Base-by-base conservation (phyloP, 2,329 filamentous ascomycete genomes). In the Calonectria crousiana region DNA sequence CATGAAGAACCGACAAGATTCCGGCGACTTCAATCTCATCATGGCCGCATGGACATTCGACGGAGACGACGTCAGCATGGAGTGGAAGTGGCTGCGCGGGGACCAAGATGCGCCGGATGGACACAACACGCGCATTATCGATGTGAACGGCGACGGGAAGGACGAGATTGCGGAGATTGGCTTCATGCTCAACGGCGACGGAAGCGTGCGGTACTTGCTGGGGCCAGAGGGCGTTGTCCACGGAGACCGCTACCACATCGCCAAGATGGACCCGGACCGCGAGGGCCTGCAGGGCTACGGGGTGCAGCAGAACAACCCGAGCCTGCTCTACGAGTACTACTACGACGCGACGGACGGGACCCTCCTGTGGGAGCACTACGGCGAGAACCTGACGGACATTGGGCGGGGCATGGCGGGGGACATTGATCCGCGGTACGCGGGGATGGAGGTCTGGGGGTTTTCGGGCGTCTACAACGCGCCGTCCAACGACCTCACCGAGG, bases 361-460 rank as follows among this genome's bases (percentile, higher is more conserved):
- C 2, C 65, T 79, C 5, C 69, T 79, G 41, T 80, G 77, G 78
- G 68, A 75, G 38, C 78, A 79, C 65, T 67, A n/a, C 2, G 70
- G 72, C 4, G 44, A 66, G 0, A 66, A 58, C 4, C 28, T 56
- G 1, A 41, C 16, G 4, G 76, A 79, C 28, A 53, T 78, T 10
- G 76, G 73, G 5, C 75, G 78, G 14, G 78, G 77, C 16, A 70
- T 78, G 72, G 73, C 75, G 1, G 78, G 78, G 3, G 78, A 80
- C 38, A 79, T 80, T 34, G 78, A 80, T 28, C 78, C 78, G 0
- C 74, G 66, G 6, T 67, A 67, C 14, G 26, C 69, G 0, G 78
- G 78, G 10, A 78, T 80, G 74, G 77, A 79, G n/a, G 75, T 72
- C 1, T 80, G 78, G 78, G 77, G 74, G 0, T 78, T 79, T 32